phyloP scores from a whole-genome alignment of 352 stramenopile species.

The Pilasporangium apinafurcum region DNA sequence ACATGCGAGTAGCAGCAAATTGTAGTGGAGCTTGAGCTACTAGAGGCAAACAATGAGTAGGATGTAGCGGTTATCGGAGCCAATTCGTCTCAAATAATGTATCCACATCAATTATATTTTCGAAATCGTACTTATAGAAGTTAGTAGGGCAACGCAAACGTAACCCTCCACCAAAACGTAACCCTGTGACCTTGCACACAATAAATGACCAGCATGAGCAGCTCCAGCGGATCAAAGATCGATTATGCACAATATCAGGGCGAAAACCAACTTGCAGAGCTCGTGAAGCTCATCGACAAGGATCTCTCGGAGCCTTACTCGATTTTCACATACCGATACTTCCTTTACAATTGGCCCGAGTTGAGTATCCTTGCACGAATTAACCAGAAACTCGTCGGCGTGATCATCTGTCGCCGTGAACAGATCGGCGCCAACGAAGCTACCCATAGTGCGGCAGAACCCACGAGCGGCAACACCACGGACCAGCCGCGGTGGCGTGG shows the following conservation, averaged over 20 bases:
- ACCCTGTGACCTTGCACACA: too few relatives aligned
- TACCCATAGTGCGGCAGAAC: conserved; percentile 1
- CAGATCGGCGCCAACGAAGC: conserved; percentile 60
- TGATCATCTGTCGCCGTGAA: conserved; percentile 91
- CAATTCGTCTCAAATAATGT: too few relatives aligned
- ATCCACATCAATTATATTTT: too few relatives aligned
- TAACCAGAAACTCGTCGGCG: conserved; percentile 85
- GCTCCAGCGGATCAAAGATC: too few relatives aligned
- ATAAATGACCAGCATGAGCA: too few relatives aligned
- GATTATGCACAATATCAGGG: conserved; percentile 74
- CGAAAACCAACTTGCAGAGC: conserved; percentile 87
- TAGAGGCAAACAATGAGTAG: too few relatives aligned
- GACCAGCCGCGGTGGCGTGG: conserved; percentile 52
- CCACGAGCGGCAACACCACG: background rate
- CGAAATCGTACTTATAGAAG: too few relatives aligned
- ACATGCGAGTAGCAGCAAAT: too few relatives aligned
- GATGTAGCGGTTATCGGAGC: too few relatives aligned
- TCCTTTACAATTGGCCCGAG: conserved; percentile 93
- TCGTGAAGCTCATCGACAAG: conserved; percentile 92
- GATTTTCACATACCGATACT: conserved; percentile 97
- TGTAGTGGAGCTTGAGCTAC: too few relatives aligned
- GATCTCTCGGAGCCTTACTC: conserved; percentile 94
- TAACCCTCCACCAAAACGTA: too few relatives aligned
- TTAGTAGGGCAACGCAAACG: too few relatives aligned
- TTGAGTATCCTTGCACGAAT: conserved; percentile 86